Evolutionary conservation across 1,284 basidiomycete species (phyloP).

Genomic region (Veloboletus limbatus): DNA sequence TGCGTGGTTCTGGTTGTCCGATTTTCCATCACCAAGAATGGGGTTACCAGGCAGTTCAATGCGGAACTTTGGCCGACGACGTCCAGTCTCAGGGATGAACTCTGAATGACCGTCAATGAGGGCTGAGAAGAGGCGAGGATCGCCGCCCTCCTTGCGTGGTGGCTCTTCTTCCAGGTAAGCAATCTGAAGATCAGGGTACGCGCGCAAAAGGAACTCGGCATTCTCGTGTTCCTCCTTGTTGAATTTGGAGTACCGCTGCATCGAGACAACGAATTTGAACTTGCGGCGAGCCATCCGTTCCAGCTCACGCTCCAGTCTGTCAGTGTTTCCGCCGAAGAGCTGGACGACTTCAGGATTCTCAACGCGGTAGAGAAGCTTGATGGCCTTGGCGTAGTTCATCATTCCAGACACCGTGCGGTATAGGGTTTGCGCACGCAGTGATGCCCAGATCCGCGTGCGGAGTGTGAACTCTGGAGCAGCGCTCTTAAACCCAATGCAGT

Average conservation of each 20-base stretch:
- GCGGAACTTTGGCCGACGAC: conserved; percentile 94
- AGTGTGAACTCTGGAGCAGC: conserved; percentile 98
- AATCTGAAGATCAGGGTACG: conserved; percentile 98
- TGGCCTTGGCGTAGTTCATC: conserved; percentile 99
- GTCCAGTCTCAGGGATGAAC: conserved; percentile 85
- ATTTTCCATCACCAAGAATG: conserved; percentile 98
- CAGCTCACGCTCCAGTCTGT: conserved; percentile 94
- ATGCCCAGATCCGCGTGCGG: conserved; percentile 98
- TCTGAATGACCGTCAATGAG: conserved; percentile 98
- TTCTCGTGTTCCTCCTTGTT: conserved; percentile 99
- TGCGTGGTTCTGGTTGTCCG: conserved; percentile 99
- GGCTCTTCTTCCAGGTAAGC: conserved; percentile 98
- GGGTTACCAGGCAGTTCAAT: conserved; percentile 99
- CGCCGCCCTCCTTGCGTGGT: conserved; percentile 90
- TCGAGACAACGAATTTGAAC: conserved; percentile 99
- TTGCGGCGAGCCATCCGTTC: conserved; percentile 97
- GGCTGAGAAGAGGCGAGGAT: conserved; percentile 92
- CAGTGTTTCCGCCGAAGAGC: conserved; percentile 95
- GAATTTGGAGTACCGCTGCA: conserved; percentile 99
- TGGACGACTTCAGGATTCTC: conserved; percentile 99
- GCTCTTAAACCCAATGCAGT: conserved; percentile 99
- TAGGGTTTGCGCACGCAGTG: conserved; percentile 95
- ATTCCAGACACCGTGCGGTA: conserved; percentile 99
- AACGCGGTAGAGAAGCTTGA: conserved; percentile 98
- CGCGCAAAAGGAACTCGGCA: conserved; percentile 95